phyloP scores from a whole-genome alignment of 306 rosid genomes.

The Corylus avellana region DNA sequence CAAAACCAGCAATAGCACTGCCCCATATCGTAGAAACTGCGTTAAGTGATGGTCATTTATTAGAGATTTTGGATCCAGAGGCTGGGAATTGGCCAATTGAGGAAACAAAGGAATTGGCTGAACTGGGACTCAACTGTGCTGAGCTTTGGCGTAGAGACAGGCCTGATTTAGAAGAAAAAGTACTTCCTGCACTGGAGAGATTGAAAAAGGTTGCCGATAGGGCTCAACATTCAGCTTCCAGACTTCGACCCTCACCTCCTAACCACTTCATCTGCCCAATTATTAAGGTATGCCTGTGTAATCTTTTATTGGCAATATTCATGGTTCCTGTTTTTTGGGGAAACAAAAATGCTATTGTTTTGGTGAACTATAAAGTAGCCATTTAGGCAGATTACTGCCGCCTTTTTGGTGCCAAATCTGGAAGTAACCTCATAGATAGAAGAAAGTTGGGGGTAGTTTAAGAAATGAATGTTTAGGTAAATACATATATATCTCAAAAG shows the following conservation, averaged over 20 bases:
- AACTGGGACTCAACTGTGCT: constrained; percentile 72
- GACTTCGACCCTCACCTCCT: constrained; percentile 57
- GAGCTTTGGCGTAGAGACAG: constrained; percentile 89
- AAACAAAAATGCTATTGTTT: not conserved
- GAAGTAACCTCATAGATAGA: not conserved
- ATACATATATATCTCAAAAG: not conserved
- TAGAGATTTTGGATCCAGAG: constrained; percentile 61
- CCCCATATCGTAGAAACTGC: constrained; percentile 83
- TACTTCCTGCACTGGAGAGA: constrained; percentile 68
- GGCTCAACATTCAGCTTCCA: constrained; percentile 42
- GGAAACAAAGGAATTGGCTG: constrained; percentile 69
- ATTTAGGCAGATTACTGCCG: not conserved
- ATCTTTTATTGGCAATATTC: constrained; percentile 3
- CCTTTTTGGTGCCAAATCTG: not conserved
- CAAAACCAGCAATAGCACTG: constrained; percentile 80
- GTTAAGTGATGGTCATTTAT: constrained; percentile 39
- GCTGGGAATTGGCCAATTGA: constrained; percentile 90
- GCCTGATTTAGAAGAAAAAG: constrained; percentile 73
- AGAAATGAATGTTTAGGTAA: not conserved
- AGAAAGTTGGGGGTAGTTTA: not conserved
- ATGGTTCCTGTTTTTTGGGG: constrained; percentile 4
- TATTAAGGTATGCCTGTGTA: constrained; percentile 57
- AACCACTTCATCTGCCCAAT: constrained; percentile 93
- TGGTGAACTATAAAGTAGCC: not conserved
- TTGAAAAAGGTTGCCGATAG: constrained; percentile 64